A percentile compares a stretch with the other conserved stretches of the same genome.
These are phyloP conservation scores for Trichoderma reesei DNA, from an alignment of 495 filamentous ascomycete species.

Conservation along the genomic window DNA sequence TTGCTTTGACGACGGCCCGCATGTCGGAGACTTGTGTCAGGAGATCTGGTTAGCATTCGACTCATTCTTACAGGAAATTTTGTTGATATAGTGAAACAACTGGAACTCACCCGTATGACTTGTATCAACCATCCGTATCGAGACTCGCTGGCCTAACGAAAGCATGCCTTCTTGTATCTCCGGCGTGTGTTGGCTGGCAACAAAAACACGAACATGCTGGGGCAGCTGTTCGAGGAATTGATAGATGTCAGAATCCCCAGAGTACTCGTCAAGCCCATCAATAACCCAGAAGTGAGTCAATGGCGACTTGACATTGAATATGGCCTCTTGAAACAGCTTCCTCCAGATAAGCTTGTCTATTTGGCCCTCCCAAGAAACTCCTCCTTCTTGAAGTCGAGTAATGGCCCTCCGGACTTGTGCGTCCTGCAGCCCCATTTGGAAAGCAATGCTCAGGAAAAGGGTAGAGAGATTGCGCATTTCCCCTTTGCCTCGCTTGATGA, in stretches of 20 bases:
- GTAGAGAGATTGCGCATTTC: not conserved
- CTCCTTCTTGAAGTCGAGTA: slow-evolving; percentile 12
- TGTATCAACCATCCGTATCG: slow-evolving; percentile 16
- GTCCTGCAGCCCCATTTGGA: slow-evolving; percentile 23
- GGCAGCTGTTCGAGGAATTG: slow-evolving; percentile 13
- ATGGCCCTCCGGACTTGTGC: not conserved
- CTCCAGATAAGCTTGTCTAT: slow-evolving; percentile 18
- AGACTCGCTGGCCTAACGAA: not conserved
- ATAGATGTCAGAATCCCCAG: slow-evolving; percentile 13
- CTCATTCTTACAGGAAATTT: too few relatives aligned
- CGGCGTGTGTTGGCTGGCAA: slow-evolving; percentile 17
- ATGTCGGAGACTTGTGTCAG: too few relatives aligned
- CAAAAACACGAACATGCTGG: slow-evolving; percentile 15
- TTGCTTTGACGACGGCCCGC: too few relatives aligned
- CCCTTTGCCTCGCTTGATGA: slow-evolving; percentile 14
- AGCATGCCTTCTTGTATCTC: slow-evolving; percentile 17
- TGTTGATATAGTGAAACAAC: too few relatives aligned
- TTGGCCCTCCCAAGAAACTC: slow-evolving; percentile 12
- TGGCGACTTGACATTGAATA: slow-evolving; percentile 11
- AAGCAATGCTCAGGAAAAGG: slow-evolving; percentile 19
- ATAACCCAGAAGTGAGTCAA: slow-evolving; percentile 20
- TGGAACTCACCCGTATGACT: slow-evolving; percentile 11
- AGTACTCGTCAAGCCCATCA: slow-evolving; percentile 20
- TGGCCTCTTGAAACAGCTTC: slow-evolving; percentile 15
- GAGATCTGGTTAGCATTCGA: too few relatives aligned